Conservation (phyloP, 2,329 filamentous ascomycete species). For the Verticillium dahliae region DNA sequence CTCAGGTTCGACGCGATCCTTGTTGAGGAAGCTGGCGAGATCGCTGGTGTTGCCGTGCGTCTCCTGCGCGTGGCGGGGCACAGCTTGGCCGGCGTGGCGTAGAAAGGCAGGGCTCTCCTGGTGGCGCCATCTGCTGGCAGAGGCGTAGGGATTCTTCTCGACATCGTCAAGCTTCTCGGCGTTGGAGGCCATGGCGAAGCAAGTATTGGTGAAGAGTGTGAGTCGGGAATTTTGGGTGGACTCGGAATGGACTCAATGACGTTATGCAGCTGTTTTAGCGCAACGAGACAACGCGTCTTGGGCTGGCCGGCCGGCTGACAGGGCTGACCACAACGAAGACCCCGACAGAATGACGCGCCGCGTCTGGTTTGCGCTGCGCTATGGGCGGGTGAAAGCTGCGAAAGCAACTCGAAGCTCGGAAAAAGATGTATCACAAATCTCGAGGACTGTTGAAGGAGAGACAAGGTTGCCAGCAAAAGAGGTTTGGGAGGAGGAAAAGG, state of each 20-base stretch:
- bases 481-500: not conserved
- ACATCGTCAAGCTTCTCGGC: slow-evolving; percentile 21
- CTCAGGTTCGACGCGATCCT: slow-evolving; percentile 40
- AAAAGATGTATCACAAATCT: not conserved
- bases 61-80: slow-evolving; percentile 33
- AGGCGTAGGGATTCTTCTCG: slow-evolving; percentile 47
- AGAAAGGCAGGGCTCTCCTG: slow-evolving; percentile 54
- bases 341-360: not conserved
- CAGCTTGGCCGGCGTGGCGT: slow-evolving; percentile 32
- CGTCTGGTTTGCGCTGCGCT: not conserved
- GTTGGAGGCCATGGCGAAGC: slow-evolving; percentile 16
- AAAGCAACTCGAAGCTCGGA: not conserved
- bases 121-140: slow-evolving; percentile 54
- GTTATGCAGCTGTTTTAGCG: not conserved
- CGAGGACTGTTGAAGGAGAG: not conserved
- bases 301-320: not conserved
- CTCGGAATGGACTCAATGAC: not conserved
- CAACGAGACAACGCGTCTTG: not conserved
- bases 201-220: not conserved
- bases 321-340: not conserved
- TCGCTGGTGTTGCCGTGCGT: slow-evolving; percentile 36
- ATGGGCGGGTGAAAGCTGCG: not conserved
- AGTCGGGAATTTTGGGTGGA: not conserved
- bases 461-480: not conserved
- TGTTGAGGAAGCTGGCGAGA: slow-evolving; percentile 51